Base-by-base conservation (phyloP, 2,329 filamentous ascomycete genomes). In the Eutypella sp. region DNA sequence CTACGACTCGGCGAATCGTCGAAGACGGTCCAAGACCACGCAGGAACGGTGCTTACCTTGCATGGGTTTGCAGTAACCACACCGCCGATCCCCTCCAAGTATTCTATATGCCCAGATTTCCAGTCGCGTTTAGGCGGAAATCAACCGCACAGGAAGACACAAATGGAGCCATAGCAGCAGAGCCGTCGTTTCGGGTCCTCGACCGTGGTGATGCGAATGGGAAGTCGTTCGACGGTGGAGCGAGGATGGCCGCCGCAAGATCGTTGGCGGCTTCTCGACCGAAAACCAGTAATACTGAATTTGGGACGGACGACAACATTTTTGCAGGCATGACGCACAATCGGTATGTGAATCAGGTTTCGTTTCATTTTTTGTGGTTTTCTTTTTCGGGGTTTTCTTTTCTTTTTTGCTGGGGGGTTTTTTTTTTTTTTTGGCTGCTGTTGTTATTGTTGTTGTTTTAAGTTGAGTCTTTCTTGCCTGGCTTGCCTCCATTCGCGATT, bases 71-170 rank as follows among this genome's bases (percentile, higher is more conserved):
- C 51, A 41, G 42, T 55, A 48, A 56, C 48, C 42, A 24, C 31
- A 45, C 49, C 45, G 45, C 42, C 41, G 44, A 44, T n/a, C 52
- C 50, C 50, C 42, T 39, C 23, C 53, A 60, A 51, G 56, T 59
- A 50, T 61, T 67, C 69, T 73, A 73, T 65, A 82, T 82, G 79
- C 76, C 76, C 78, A 79, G 75, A 68, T 82, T 82, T 65, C 75
- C 76, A 51, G 75, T 76, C 61, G 68, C 73, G 51, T 82, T 82
- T 52, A 72, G 75, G 75, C 78, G 79, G 72, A 81, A 76, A 69
- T 79, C 77, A 51, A 73, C 74, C 71, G 75, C 73, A 50, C 73
- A 78, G 53, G 76, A 74, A 52, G 64, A 75, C 50, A 74, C 78
- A 50, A 72, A 79, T 75, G 74, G 61, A 31, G 60, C 71, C 56